A percentile compares a stretch with the other conserved stretches of the same genome.
Evolutionary conservation across 106 monocot species (phyloP).

Genomic region (Cymbidium sinense): DNA sequence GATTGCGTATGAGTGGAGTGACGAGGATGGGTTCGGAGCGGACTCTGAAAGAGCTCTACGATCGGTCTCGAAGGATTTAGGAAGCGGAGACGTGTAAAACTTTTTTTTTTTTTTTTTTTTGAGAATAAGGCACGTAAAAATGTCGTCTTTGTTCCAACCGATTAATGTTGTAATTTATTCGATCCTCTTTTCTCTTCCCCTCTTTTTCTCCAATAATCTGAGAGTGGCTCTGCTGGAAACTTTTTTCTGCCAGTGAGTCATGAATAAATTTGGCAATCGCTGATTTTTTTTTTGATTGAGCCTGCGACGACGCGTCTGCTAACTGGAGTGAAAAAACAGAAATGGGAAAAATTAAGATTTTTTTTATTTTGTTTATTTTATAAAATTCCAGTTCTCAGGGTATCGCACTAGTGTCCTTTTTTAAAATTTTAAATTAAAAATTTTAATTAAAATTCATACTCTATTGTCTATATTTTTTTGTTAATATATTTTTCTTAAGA

Average conservation of each 20-base stretch:
- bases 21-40: background rate
- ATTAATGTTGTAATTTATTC: background rate
- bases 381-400: too few relatives aligned
- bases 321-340: background rate
- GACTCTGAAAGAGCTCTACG: conserved; percentile 8
- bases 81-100: conserved; percentile 5
- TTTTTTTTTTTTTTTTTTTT: too few relatives aligned
- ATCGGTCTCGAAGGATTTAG: background rate
- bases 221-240: background rate
- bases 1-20: background rate
- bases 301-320: background rate
- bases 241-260: background rate
- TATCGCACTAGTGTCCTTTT: too few relatives aligned
- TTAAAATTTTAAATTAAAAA: too few relatives aligned
- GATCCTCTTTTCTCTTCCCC: background rate
- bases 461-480: too few relatives aligned
- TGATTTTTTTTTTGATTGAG: too few relatives aligned
- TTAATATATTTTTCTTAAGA: too few relatives aligned
- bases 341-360: too few relatives aligned
- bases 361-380: too few relatives aligned
- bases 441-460: too few relatives aligned
- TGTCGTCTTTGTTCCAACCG: too few relatives aligned
- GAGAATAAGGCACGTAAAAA: too few relatives aligned
- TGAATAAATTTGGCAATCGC: background rate
- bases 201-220: background rate